Evolutionary conservation across 768 basidiomycete genomes (phyloP), one percentile per base, ranked within the genome.

Genomic region (Tricholoma furcatifolium): DNA sequence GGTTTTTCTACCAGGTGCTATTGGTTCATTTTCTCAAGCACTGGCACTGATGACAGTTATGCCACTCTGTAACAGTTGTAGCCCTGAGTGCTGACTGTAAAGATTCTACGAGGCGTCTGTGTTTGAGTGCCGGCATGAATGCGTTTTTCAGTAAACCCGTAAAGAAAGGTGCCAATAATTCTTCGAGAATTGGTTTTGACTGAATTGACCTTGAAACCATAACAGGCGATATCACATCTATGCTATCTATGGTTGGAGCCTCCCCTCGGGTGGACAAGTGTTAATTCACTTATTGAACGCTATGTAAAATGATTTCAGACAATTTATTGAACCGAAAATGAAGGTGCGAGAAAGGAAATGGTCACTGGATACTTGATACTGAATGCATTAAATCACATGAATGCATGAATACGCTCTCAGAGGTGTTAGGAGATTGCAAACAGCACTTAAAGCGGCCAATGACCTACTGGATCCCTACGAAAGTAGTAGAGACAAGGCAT

Each of bases 51-150:
- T 48, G 17, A 23, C 27, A 43, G 32, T 12, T 47, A 47, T n/a
- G 17, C 27, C 11, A 6, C 7, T 17, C n/a, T n/a, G n/a, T n/a
- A n/a, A 31, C 53, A 88, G 85, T 89, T 49, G 77, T 87, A 23
- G 87, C 86, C 1, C 67, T 90, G 46, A 87, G 85, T 60, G 87
- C 86, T 2, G 87, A 90, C 65, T 86, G 84, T 59, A 85, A 89
- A 66, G 85, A 87, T 47, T 86, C 85, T 4, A 87, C 87, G 2
- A 87, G 87, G 60, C 79, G 83, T 62, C 74, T 88, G 9, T 90
- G 87, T 60, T 66, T 88, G n/a, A 87, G 84, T 57, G 84, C 85
- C 2, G 88, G 88, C 11, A 90, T 90, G 88, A 87, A 88, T 60
- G 73, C 76, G 3, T 90, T 88, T 65, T 79, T 87, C 58, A 86